These are phyloP conservation scores for Arabidopsis lyrata DNA, from an alignment of 441 rosid genomes.

Conservation along the genomic window DNA sequence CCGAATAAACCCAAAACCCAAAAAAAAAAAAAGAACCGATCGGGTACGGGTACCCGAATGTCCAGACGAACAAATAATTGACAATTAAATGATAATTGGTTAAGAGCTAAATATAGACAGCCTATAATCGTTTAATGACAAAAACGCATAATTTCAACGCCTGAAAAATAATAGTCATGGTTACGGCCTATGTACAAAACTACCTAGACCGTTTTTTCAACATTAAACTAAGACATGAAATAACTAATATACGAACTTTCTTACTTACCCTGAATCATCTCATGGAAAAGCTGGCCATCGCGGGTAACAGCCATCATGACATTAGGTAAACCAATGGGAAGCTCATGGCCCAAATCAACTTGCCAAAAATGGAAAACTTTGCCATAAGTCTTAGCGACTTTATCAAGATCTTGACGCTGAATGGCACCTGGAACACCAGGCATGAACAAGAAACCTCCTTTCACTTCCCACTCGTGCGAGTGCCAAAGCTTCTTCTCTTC, in stretches of 20 bases:
- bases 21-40: too few species aligned
- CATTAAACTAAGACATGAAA: not conserved
- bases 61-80: not conserved
- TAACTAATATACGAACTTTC: not conserved
- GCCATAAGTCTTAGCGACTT: conserved; percentile 71
- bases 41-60: too few species aligned
- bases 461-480: conserved; percentile 75
- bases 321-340: conserved; percentile 76
- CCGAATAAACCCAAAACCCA: too few species aligned
- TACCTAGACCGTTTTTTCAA: not conserved
- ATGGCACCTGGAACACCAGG: conserved; percentile 70
- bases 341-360: conserved; percentile 67
- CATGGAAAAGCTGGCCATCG: conserved; percentile 63
- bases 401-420: conserved; percentile 65
- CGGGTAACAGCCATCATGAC: conserved; percentile 76
- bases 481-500: conserved; percentile 87
- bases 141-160: not conserved
- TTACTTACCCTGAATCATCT: conserved; percentile 36
- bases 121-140: not conserved
- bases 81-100: not conserved
- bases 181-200: not conserved
- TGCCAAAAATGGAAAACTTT: conserved; percentile 87
- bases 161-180: not conserved
- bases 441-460: conserved; percentile 75
- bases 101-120: not conserved